Percentiles rank a stretch among this genome's conserved stretches.
Evolutionary conservation across 1,139 yeast species (phyloP).

Genomic region (Entelexis sorbosivorans): DNA sequence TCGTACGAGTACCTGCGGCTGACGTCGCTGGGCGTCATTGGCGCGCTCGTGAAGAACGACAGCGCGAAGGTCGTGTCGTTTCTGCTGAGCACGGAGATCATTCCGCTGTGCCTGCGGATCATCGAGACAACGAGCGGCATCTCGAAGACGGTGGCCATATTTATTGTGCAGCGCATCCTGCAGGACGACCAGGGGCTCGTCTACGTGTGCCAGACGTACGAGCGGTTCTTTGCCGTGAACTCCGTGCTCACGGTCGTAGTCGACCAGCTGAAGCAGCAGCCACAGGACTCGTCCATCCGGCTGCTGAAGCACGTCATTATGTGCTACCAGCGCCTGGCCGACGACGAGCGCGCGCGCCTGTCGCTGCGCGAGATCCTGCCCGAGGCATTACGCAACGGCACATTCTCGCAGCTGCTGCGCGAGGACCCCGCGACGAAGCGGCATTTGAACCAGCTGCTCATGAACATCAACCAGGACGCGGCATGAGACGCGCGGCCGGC

Average conservation of each 20-base stretch:
- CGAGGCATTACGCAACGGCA: constrained; percentile 80
- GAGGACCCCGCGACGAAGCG: constrained; percentile 85
- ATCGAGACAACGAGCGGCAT: constrained; percentile 94
- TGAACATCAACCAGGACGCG: constrained; percentile 39
- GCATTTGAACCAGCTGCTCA: constrained; percentile 71
- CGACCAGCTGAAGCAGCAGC: constrained; percentile 64
- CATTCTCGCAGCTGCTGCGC: constrained; percentile 64
- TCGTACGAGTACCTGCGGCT: constrained; percentile 87
- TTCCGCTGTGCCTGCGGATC: constrained; percentile 83
- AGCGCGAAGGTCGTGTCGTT: constrained; percentile 91
- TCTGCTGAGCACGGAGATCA: constrained; percentile 82
- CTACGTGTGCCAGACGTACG: constrained; percentile 90
- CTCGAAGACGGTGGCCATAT: constrained; percentile 91
- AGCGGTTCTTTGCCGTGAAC: constrained; percentile 87
- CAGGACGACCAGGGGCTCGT: constrained; percentile 84
- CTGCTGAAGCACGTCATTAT: constrained; percentile 86
- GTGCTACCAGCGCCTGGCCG: constrained; percentile 83
- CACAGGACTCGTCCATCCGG: constrained; percentile 53
- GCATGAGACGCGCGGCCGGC: not conserved
- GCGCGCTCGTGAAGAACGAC: constrained; percentile 92
- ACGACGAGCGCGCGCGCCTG: constrained; percentile 80
- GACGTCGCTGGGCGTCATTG: constrained; percentile 91
- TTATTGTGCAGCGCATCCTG: constrained; percentile 82
- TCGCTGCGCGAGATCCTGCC: constrained; percentile 79
- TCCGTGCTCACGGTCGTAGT: constrained; percentile 83